These are phyloP conservation scores for Gracilaria gracilis DNA, from an alignment of 23 red algal genomes.

Conservation along the genomic window DNA sequence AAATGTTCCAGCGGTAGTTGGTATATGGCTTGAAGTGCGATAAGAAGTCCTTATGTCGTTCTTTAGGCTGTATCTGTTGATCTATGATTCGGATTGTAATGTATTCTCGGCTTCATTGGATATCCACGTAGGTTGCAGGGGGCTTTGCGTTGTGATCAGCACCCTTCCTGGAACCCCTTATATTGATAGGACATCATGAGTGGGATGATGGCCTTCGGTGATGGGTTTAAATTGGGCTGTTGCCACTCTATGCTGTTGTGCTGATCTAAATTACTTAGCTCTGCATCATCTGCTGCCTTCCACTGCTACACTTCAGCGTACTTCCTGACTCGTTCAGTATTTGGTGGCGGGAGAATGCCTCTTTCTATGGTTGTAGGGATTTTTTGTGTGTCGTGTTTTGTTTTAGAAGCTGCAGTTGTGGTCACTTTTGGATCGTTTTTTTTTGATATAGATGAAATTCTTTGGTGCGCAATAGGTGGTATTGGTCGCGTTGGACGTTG, in stretches of 20 bases:
- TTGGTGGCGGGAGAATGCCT: background rate
- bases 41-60: conserved; percentile 17
- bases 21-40: conserved; percentile 12
- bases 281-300: background rate
- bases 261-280: background rate
- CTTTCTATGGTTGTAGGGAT: background rate
- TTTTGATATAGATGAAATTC: too few species aligned
- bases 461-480: too few species aligned
- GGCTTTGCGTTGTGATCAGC: conserved; percentile 15
- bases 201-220: background rate
- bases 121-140: conserved; percentile 47
- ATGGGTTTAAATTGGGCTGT: background rate
- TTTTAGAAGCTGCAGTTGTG: too few species aligned
- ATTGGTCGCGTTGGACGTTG: too few species aligned
- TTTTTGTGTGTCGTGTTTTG: too few species aligned
- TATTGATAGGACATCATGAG: conserved; percentile 8
- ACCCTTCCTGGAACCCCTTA: too few species aligned
- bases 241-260: background rate
- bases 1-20: background rate
- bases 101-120: conserved; percentile 40
- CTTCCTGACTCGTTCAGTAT: background rate
- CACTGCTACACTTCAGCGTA: background rate
- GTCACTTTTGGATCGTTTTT: too few species aligned
- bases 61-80: conserved; percentile 20
- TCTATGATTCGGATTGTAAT: conserved; percentile 29